These are phyloP conservation scores for Alternaria brassicae DNA, from an alignment of 2,329 filamentous ascomycete genomes.

Conservation along the genomic window DNA sequence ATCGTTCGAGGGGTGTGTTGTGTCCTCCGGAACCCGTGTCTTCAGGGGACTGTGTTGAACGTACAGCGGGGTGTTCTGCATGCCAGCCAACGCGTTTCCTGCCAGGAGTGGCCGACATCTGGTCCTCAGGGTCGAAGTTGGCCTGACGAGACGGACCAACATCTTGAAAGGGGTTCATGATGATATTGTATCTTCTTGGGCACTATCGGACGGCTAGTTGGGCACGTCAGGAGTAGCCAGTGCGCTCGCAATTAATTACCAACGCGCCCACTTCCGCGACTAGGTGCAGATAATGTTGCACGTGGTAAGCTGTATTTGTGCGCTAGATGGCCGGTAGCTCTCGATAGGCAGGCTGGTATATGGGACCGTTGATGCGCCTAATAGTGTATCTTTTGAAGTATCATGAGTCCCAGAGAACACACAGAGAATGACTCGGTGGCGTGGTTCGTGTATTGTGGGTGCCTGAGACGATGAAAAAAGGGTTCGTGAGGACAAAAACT, in stretches of 20 bases:
- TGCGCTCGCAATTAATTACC: slow-evolving; percentile 18
- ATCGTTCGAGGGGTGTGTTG: slow-evolving; percentile 38
- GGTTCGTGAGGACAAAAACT: not conserved
- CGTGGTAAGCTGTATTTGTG: slow-evolving; percentile 22
- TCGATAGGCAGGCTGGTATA: slow-evolving; percentile 20
- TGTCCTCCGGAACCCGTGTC: slow-evolving; percentile 38
- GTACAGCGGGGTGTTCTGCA: slow-evolving; percentile 25
- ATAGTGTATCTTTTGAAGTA: slow-evolving; percentile 25
- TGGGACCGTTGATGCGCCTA: slow-evolving; percentile 24
- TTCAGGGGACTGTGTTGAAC: slow-evolving; percentile 29
- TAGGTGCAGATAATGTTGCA: slow-evolving; percentile 22
- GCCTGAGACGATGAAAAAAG: not conserved
- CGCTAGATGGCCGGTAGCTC: slow-evolving; percentile 20
- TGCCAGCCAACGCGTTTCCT: slow-evolving; percentile 48
- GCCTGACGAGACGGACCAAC: slow-evolving; percentile 23
- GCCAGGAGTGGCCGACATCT: slow-evolving; percentile 37
- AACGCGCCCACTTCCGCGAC: slow-evolving; percentile 23
- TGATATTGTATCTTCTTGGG: slow-evolving; percentile 28
- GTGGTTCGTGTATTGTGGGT: slow-evolving; percentile 12
- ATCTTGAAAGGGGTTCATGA: slow-evolving; percentile 39
- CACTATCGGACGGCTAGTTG: slow-evolving; percentile 12
- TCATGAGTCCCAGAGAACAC: slow-evolving; percentile 24
- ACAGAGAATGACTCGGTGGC: slow-evolving; percentile 29
- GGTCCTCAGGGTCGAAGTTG: slow-evolving; percentile 29
- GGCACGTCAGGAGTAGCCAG: slow-evolving; percentile 10